Conservation (phyloP, 306 rosid genomes). For the Biancaea sappan region DNA sequence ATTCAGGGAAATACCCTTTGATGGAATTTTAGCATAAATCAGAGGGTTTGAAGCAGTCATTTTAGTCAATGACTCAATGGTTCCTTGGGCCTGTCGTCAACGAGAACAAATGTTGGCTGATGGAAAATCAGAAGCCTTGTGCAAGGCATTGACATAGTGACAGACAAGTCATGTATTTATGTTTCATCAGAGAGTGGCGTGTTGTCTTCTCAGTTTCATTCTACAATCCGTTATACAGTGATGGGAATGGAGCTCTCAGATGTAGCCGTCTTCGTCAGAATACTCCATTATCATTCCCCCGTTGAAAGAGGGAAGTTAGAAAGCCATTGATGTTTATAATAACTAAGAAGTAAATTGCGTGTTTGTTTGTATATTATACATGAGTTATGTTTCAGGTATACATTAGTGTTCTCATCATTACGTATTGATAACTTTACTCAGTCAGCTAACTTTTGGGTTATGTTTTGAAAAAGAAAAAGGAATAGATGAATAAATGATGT, state of each 20-base stretch:
- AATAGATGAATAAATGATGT: too few relatives aligned
- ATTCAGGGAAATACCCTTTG: slow-evolving; percentile 21
- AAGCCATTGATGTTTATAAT: background rate
- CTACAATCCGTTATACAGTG: background rate
- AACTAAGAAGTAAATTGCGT: too few relatives aligned
- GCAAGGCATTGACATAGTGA: background rate
- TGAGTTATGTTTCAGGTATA: too few relatives aligned
- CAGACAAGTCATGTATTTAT: background rate
- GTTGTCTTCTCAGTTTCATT: background rate
- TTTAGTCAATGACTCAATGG: background rate
- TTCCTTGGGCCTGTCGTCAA: background rate
- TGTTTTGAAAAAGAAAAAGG: too few relatives aligned
- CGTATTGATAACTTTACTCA: too few relatives aligned
- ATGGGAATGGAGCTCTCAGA: background rate
- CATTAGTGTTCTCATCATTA: too few relatives aligned
- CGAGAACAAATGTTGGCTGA: background rate
- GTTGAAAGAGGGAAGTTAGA: background rate
- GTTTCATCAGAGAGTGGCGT: background rate
- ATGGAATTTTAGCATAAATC: background rate
- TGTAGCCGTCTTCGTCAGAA: background rate
- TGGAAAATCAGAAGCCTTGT: background rate
- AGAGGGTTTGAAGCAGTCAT: background rate
- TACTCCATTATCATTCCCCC: background rate
- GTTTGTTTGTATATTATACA: too few relatives aligned
- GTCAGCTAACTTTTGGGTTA: too few relatives aligned